phyloP scores from a whole-genome alignment of 2,329 filamentous ascomycete genomes.

The Pseudogymnoascus sp. region DNA sequence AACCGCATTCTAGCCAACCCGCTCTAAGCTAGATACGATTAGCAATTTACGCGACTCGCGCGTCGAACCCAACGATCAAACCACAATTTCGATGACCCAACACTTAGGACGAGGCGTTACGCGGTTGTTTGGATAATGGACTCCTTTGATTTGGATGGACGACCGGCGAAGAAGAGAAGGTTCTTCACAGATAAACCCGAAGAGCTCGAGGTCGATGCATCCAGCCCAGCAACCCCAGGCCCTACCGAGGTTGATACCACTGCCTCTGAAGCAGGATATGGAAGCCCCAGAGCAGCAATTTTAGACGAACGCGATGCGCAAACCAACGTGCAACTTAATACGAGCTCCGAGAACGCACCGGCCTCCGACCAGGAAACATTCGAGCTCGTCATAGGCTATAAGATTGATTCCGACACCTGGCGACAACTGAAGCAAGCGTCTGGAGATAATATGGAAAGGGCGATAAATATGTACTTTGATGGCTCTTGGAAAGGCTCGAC shows the following conservation, averaged over 20 bases:
- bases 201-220: slow-evolving; percentile 17
- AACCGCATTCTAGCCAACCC: neutral
- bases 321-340: slow-evolving; percentile 22
- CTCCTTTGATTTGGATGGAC: slow-evolving; percentile 32
- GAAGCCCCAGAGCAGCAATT: neutral
- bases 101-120: neutral
- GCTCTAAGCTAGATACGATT: neutral
- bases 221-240: slow-evolving; percentile 11
- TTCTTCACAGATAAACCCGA: slow-evolving; percentile 35
- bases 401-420: slow-evolving; percentile 41
- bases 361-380: slow-evolving; percentile 50
- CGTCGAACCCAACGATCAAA: neutral
- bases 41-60: slow-evolving; percentile 5
- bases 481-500: slow-evolving; percentile 50
- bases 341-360: neutral
- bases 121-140: slow-evolving; percentile 24
- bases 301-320: neutral
- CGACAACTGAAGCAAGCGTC: slow-evolving; percentile 44
- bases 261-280: neutral
- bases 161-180: slow-evolving; percentile 38
- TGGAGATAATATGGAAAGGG: slow-evolving; percentile 49
- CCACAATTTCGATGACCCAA: neutral
- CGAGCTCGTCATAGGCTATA: slow-evolving; percentile 50
- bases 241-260: neutral
- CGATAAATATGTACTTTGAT: slow-evolving; percentile 63